Evolutionary conservation across 108 stramenopile genomes (phyloP).

Genomic region (Cylindrotheca fusiformis): DNA sequence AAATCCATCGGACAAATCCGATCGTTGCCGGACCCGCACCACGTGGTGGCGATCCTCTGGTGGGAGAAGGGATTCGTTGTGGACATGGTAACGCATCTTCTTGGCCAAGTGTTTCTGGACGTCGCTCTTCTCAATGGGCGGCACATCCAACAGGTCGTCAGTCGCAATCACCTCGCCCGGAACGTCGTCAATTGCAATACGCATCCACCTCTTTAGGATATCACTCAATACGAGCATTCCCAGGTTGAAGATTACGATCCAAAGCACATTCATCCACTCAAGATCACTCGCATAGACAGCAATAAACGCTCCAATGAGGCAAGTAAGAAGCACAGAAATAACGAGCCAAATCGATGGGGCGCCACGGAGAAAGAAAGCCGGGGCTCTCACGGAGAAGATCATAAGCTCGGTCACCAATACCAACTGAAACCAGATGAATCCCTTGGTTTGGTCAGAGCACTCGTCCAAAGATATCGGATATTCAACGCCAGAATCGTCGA

Average conservation of each 20-base stretch:
- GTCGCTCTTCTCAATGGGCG: constrained; percentile 29
- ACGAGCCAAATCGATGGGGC: constrained; percentile 38
- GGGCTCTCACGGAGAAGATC: constrained; percentile 61
- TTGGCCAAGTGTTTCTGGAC: constrained; percentile 37
- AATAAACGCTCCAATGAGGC: constrained; percentile 36
- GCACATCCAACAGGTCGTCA: constrained; percentile 39
- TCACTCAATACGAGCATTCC: constrained; percentile 50
- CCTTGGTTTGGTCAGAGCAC: constrained; percentile 35
- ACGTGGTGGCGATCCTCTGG: no score
- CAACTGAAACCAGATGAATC: constrained; percentile 58
- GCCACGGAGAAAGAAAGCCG: constrained; percentile 40
- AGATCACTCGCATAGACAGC: constrained; percentile 29
- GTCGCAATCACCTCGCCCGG: constrained; percentile 48
- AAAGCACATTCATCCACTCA: constrained; percentile 23
- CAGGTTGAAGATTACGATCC: constrained; percentile 43
- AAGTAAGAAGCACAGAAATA: constrained; percentile 43
- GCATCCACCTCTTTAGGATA: constrained; percentile 44
- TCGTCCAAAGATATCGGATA: background rate
- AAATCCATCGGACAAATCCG: no score
- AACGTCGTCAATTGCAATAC: constrained; percentile 40
- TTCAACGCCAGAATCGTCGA: constrained; percentile 20
- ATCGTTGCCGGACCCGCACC: no score
- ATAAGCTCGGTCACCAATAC: constrained; percentile 54
- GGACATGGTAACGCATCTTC: constrained; percentile 39
- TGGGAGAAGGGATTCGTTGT: no score